These are phyloP conservation scores for Pluteus cervinus DNA, from an alignment of 768 basidiomycete genomes.

Conservation along the genomic window DNA sequence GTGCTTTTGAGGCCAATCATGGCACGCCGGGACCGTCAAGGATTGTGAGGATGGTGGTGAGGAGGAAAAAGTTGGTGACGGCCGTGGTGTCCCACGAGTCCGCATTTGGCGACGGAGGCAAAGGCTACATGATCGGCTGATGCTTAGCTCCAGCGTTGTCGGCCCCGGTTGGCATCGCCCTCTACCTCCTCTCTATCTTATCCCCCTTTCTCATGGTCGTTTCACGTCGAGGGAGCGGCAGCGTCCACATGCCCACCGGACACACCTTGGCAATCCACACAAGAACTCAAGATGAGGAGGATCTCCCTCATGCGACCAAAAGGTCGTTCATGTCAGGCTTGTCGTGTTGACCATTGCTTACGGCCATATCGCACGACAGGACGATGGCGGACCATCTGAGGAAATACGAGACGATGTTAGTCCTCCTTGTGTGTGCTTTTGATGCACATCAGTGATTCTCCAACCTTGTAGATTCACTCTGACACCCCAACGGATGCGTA, in stretches of 20 bases:
- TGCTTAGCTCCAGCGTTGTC: conserved; percentile 13
- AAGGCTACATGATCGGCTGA: no score
- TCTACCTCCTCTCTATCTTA: background rate
- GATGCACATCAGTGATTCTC: background rate
- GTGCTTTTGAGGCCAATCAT: conserved; percentile 97
- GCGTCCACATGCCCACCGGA: conserved; percentile 64
- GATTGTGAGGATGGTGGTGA: no score
- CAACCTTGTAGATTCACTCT: conserved; percentile 66
- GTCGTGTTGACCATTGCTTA: conserved; percentile 18
- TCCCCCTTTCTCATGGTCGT: conserved; percentile 41
- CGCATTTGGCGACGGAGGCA: no score
- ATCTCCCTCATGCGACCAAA: conserved; percentile 91
- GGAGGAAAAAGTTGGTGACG: conserved; percentile 7
- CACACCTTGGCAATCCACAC: conserved; percentile 84
- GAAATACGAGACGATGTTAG: conserved; percentile 83
- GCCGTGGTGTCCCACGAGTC: conserved; percentile 3
- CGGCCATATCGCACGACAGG: conserved; percentile 30
- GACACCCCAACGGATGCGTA: conserved; percentile 88
- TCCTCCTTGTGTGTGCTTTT: conserved; percentile 12
- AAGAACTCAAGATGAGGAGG: conserved; percentile 80
- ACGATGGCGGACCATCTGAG: conserved; percentile 93
- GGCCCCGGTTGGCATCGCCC: conserved; percentile 4
- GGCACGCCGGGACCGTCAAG: no score
- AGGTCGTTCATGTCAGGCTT: conserved; percentile 38
- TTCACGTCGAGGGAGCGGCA: conserved; percentile 77